Evolutionary conservation across 371 early-diverging fungal genomes (phyloP).

Genomic region (Smittium culicis): DNA sequence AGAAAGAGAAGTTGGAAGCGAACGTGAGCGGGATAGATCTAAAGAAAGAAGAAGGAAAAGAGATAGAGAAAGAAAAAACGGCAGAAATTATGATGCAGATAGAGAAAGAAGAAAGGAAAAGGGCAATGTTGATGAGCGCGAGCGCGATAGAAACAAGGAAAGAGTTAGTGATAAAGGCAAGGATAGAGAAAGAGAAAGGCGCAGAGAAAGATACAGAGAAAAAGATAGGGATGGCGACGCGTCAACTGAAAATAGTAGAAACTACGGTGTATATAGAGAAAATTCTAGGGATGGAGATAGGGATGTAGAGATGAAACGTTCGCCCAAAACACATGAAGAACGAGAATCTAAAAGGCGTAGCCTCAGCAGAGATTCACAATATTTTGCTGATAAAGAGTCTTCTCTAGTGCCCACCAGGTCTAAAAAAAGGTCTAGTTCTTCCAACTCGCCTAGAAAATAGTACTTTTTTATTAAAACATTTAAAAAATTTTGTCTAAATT

Average conservation of each 20-base stretch:
- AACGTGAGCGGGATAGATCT: neutral
- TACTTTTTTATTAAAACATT: too few species aligned
- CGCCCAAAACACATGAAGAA: too few species aligned
- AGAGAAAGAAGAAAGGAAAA: neutral
- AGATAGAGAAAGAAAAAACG: neutral
- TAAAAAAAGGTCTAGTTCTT: too few species aligned
- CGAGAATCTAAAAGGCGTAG: too few species aligned
- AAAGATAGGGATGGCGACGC: neutral
- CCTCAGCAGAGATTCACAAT: too few species aligned
- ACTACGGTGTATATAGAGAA: constrained; percentile 5
- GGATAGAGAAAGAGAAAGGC: neutral
- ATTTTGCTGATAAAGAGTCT: too few species aligned
- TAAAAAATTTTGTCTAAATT: too few species aligned
- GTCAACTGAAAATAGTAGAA: neutral
- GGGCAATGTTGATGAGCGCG: neutral
- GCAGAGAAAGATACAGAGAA: constrained; percentile 1
- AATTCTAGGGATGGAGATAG: too few species aligned
- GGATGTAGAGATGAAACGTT: too few species aligned
- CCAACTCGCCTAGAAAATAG: too few species aligned
- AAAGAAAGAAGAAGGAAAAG: neutral
- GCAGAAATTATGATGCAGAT: neutral
- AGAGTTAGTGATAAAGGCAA: neutral
- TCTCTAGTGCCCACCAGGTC: too few species aligned
- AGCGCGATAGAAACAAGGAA: neutral
- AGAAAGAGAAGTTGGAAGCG: neutral